These are phyloP conservation scores for Rubia balearica DNA, from an alignment of 305 asterid genomes.

Conservation along the genomic window DNA sequence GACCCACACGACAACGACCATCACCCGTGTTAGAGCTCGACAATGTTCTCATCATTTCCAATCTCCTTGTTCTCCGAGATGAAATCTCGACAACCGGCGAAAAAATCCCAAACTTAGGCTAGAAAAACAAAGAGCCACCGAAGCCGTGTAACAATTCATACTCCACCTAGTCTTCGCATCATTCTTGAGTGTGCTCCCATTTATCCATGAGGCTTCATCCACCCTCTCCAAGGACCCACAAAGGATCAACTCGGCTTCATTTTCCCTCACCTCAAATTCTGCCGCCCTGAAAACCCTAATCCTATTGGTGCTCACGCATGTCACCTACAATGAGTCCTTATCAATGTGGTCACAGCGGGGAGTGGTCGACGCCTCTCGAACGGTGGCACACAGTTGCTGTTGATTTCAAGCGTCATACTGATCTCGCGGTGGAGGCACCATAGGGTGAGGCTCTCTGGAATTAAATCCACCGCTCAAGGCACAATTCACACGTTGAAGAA, in stretches of 20 bases:
- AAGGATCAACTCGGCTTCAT: conserved; percentile 42
- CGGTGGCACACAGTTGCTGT: conserved; percentile 47
- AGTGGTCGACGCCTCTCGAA: conserved; percentile 40
- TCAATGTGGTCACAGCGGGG: conserved; percentile 64
- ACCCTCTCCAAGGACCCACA: conserved; percentile 65
- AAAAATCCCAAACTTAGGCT: conserved; percentile 38
- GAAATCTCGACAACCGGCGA: conserved; percentile 66
- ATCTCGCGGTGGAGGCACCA: conserved; percentile 58
- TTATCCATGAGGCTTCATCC: conserved; percentile 41
- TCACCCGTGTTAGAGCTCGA: too few species aligned
- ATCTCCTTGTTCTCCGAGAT: too few species aligned
- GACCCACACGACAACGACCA: too few species aligned
- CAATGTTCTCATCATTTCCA: too few species aligned
- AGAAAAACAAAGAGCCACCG: conserved; percentile 41
- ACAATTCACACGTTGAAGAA: conserved; percentile 55
- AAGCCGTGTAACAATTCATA: conserved; percentile 57
- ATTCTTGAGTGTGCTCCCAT: conserved; percentile 30
- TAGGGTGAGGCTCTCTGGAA: conserved; percentile 48
- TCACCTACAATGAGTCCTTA: conserved; percentile 54
- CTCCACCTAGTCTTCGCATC: conserved; percentile 56
- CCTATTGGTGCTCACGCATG: conserved; percentile 56
- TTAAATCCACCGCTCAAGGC: conserved; percentile 42
- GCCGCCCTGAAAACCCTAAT: conserved; percentile 16
- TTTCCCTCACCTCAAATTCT: too few species aligned
- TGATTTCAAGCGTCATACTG: conserved; percentile 49